phyloP scores from a whole-genome alignment of 2,329 filamentous ascomycete genomes.

The Scolecobasidium constrictum region DNA sequence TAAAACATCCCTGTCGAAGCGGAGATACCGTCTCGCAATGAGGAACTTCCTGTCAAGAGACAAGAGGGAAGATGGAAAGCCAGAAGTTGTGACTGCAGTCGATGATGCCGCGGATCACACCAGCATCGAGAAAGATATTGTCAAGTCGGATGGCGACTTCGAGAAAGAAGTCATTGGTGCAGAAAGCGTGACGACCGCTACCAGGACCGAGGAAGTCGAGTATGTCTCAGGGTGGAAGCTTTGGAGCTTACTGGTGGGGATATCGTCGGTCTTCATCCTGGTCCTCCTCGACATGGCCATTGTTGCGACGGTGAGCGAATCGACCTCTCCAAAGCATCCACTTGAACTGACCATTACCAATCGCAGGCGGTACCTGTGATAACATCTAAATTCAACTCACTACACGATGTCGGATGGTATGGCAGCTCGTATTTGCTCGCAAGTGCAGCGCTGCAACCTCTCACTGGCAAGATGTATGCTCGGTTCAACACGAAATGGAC shows the following conservation, averaged over 20 bases:
- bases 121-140: too few species aligned
- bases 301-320: conserved; percentile 16
- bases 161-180: too few species aligned
- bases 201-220: too few species aligned
- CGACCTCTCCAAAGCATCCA: background rate
- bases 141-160: too few species aligned
- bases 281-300: conserved; percentile 18
- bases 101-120: too few species aligned
- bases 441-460: conserved; percentile 24
- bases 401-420: conserved; percentile 32
- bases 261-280: conserved; percentile 16
- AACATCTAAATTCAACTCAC: conserved; percentile 28
- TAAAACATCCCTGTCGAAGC: too few species aligned
- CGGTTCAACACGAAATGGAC: conserved; percentile 39
- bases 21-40: too few species aligned
- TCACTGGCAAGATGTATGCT: conserved; percentile 47
- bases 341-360: conserved; percentile 11
- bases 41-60: too few species aligned
- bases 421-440: conserved; percentile 33
- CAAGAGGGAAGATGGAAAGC: too few species aligned
- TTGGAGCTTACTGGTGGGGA: conserved; percentile 11
- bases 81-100: too few species aligned
- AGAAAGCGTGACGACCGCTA: too few species aligned
- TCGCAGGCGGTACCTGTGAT: conserved; percentile 29
- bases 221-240: conserved; percentile 10